A percentile compares a stretch with the other conserved stretches of the same genome.
These are phyloP conservation scores for Cordia subcordata DNA, from an alignment of 257 asterid species.

Conservation along the genomic window DNA sequence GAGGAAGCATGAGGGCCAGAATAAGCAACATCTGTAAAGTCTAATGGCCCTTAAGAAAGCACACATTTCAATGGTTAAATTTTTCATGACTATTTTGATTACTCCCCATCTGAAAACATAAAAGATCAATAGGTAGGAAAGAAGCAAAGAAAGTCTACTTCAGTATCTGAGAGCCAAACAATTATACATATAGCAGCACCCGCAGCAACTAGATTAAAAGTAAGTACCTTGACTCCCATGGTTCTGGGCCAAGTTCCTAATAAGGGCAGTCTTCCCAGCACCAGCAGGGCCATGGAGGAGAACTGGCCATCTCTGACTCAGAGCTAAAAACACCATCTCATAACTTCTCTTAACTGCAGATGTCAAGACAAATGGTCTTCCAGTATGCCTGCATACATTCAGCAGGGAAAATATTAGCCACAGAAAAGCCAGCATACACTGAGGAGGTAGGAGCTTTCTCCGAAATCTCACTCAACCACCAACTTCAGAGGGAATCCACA, in stretches of 20 bases:
- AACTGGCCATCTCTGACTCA: conserved; percentile 94
- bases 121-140: too few relatives aligned
- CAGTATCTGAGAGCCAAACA: too few relatives aligned
- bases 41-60: too few relatives aligned
- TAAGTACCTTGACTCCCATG: conserved; percentile 60
- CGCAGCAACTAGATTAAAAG: too few relatives aligned
- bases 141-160: too few relatives aligned
- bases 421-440: conserved; percentile 3
- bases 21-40: too few relatives aligned
- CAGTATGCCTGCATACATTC: conserved; percentile 36
- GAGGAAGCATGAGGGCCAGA: too few relatives aligned
- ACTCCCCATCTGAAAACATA: too few relatives aligned
- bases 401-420: conserved; percentile 6
- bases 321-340: conserved; percentile 79
- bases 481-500: too few relatives aligned
- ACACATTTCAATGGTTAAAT: too few relatives aligned
- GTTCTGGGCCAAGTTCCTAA: conserved; percentile 55
- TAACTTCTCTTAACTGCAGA: conserved; percentile 54
- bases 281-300: conserved; percentile 95
- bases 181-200: not conserved
- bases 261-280: conserved; percentile 79
- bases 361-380: conserved; percentile 64
- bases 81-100: too few relatives aligned
- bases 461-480: too few relatives aligned
- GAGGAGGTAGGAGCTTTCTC: not conserved